Base-by-base conservation (phyloP, 1,284 basidiomycete species). In the Stygiomarasmius scandens region DNA sequence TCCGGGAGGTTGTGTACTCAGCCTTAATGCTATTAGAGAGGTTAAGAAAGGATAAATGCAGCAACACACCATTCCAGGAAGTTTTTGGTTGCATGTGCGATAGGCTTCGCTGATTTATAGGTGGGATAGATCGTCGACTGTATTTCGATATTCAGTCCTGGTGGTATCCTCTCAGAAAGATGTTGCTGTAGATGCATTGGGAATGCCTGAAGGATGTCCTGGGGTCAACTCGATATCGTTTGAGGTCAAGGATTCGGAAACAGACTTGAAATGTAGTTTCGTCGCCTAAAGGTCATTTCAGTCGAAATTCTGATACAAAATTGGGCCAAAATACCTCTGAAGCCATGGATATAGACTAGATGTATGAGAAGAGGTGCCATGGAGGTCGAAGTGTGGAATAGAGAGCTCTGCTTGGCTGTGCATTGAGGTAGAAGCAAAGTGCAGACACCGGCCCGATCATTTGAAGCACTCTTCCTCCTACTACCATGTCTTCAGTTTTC, bases 101-200 rank as follows among this genome's bases (percentile, higher is more conserved):
- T 74, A 1, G 81, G 78, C 60, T 81, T 81, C 12, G 75, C 71
- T 59, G 77, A 80, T 71, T 81, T 82, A 63, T 84, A 84, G 0
- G 82, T 83, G 4, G 82, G 82, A 69, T 84, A 84, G 63, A 84
- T 49, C 58, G 77, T 82, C 53, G 71, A 77, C 56, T 75, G 71
- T 19, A 83, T 66, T 49, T 67, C 71, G 41, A 83, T 62, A 38
- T 69, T 70, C 8, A 73, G 64, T 54, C 73, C 65, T 1, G 63
- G 29, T 32, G 77, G 71, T 64, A 77, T 70, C 36, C 58, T 62
- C 1, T 68, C 47, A 2, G 74, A 64, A 14, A 83, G 65, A 61
- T 76, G 66, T 54, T 73, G 64, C 62, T 84, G 81, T 1, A 84
- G 67, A 63, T 84, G 77, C 22, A 74, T 77, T 38, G 82, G 82